A percentile compares a stretch with the other conserved stretches of the same genome.
Evolutionary conservation across 169 alveolate genomes (phyloP).

Genomic region (Cryptosporidium xiaoi): DNA sequence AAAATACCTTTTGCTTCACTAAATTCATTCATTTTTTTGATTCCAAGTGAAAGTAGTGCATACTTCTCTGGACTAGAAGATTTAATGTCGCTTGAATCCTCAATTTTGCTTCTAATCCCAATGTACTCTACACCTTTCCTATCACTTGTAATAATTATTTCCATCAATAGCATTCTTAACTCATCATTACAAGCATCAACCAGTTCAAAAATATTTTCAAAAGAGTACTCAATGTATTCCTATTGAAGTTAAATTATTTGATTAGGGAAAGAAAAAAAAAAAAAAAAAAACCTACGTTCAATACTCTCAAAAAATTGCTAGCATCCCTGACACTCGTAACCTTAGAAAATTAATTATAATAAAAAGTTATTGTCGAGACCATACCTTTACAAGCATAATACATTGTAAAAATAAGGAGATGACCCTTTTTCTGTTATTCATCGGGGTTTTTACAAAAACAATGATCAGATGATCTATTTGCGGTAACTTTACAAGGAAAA

Average conservation of each 20-base stretch:
- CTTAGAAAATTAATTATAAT: conserved; percentile 5
- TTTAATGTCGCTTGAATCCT: neutral
- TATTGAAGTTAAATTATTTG: neutral
- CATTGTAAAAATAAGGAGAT: conserved; percentile 46
- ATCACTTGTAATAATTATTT: neutral
- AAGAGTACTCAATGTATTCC: conserved; percentile 10
- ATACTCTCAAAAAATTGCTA: conserved; percentile 19
- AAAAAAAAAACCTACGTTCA: conserved; percentile 32
- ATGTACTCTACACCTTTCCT: conserved; percentile 11
- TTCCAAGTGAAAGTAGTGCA: conserved; percentile 43
- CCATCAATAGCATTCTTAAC: conserved; percentile 34
- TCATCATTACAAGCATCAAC: conserved; percentile 62
- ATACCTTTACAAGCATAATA: conserved; percentile 45
- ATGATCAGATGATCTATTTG: neutral
- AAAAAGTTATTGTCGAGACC: neutral
- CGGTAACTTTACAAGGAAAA: neutral
- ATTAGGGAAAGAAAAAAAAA: neutral
- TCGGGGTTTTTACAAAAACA: neutral
- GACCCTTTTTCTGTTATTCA: conserved; percentile 15
- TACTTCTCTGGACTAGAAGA: neutral
- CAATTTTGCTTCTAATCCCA: conserved; percentile 31
- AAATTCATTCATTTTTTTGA: conserved; percentile 23
- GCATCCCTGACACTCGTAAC: conserved; percentile 74
- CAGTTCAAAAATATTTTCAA: conserved; percentile 63
- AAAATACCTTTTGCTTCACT: conserved; percentile 29